Base-by-base conservation (phyloP, 345 rosid species). In the Bruguiera gymnorhiza region DNA sequence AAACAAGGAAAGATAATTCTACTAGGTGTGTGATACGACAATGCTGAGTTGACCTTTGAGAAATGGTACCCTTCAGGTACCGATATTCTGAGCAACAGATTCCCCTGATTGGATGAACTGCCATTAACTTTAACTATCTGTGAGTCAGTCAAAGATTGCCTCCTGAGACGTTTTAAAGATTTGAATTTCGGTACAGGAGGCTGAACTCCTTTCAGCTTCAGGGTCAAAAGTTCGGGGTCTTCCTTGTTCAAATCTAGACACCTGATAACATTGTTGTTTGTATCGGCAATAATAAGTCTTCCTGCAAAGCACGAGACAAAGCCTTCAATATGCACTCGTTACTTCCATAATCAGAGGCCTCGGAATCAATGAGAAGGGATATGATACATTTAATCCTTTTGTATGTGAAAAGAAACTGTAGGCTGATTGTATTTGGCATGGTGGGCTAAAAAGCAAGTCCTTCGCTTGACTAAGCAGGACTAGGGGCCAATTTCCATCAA, bases 151-250 rank as follows among this genome's bases (percentile, higher is more conserved):
- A 89, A 88, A 26, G 90, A 67, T 66, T 88, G 86, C 70, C 86
- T 86, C 73, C 91, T 80, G 53, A 89, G 85, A 70, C 96, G 93
- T 82, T 84, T 91, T 79, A 82, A 75, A 65, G 91, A 76, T 81
- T 69, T 84, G 39, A 89, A 74, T 80, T 81, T 91, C 36, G 85
- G 82, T 52, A 73, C 72, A 60, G 97, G 96, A 37, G 88, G 90
- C 81, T 84, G 88, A 71, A 88, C 89, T 70, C 92, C 96, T 76
- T 86, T 89, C 75, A 91, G 90, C 83, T 89, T 97, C 74, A 89
- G 72, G 37, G 98, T 89, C 73, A 51, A 80, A 73, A 94, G 78
- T 74, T 89, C 83, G 56, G 85, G 69, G 9, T 78, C 81, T 75
- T 66, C 72, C 62, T 80, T 86, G 79, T 76, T 89, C 69, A 86